phyloP scores from a whole-genome alignment of 192 early-diverging fungal species.

The Mortierella alpina region DNA sequence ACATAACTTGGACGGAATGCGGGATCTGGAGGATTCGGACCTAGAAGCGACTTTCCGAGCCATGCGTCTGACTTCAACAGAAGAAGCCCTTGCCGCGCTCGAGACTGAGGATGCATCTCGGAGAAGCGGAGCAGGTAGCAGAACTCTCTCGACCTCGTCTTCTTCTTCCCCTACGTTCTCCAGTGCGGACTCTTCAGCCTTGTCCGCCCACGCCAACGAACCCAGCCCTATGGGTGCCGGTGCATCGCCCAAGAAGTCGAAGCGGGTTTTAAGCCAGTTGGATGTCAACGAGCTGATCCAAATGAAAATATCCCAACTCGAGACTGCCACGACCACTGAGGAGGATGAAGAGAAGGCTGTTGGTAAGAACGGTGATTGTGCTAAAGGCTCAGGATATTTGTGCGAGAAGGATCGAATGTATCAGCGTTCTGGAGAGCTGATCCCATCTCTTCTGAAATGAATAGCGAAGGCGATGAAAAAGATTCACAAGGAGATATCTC shows the following conservation, averaged over 20 bases:
- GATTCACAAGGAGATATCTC: conserved; percentile 63
- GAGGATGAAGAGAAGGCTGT: conserved; percentile 71
- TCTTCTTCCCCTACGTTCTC: conserved; percentile 3
- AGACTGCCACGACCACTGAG: conserved; percentile 56
- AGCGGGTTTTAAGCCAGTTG: conserved; percentile 57
- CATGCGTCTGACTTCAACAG: neutral
- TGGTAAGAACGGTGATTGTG: conserved; percentile 40
- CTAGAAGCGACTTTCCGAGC: conserved; percentile 12
- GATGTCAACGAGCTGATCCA: conserved; percentile 67
- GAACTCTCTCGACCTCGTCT: neutral
- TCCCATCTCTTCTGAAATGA: too few species aligned
- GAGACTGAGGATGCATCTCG: neutral
- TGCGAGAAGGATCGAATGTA: neutral
- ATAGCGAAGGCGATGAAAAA: conserved; percentile 71
- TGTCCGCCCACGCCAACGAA: too few species aligned
- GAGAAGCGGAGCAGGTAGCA: neutral
- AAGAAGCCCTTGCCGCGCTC: conserved; percentile 5
- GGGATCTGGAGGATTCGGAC: conserved; percentile 6
- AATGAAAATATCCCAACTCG: conserved; percentile 66
- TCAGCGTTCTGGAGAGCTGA: too few species aligned
- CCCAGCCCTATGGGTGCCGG: neutral
- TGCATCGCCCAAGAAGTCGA: conserved; percentile 20
- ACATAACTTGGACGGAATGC: neutral
- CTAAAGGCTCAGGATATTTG: neutral
- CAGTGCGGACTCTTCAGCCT: neutral